A percentile compares a stretch with the other conserved stretches of the same genome.
Evolutionary conservation across 768 basidiomycete genomes (phyloP).

Genomic region (Mycena albidolilacea): DNA sequence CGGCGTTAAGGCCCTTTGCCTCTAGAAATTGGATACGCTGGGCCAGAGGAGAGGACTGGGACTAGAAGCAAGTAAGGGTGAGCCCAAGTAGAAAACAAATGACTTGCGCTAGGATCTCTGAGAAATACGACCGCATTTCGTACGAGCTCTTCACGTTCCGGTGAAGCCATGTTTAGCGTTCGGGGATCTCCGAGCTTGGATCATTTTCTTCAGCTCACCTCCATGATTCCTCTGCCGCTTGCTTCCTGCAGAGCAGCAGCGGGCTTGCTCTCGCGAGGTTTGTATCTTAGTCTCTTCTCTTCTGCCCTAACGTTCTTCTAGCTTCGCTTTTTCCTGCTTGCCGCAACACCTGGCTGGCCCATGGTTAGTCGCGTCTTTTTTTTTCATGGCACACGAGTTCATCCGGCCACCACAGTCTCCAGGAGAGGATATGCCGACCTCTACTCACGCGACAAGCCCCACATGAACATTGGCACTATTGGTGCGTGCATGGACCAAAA

Average conservation of each 20-base stretch:
- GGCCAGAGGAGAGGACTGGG: slow-evolving; percentile 82
- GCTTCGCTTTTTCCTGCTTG: slow-evolving; percentile 55
- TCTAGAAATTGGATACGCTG: slow-evolving; percentile 96
- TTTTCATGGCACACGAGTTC: slow-evolving; percentile 10
- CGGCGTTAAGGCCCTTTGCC: slow-evolving; percentile 87
- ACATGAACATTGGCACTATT: slow-evolving; percentile 97
- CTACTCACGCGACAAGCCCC: slow-evolving; percentile 85
- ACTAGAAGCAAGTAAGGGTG: slow-evolving; percentile 57
- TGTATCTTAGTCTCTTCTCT: slow-evolving; percentile 21
- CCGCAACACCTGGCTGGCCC: slow-evolving; percentile 50
- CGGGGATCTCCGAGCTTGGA: slow-evolving; percentile 43
- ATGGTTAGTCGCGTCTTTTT: slow-evolving; percentile 34
- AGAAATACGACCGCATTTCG: slow-evolving; percentile 90
- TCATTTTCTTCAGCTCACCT: slow-evolving; percentile 36
- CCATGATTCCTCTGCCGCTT: slow-evolving; percentile 63
- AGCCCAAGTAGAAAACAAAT: not conserved
- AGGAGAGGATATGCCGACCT: slow-evolving; percentile 85
- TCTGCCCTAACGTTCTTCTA: slow-evolving; percentile 37
- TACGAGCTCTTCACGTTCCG: slow-evolving; percentile 79
- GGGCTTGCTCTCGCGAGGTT: slow-evolving; percentile 63
- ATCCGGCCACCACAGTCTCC: slow-evolving; percentile 52
- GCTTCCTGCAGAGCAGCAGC: slow-evolving; percentile 65
- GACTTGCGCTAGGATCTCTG: slow-evolving; percentile 80
- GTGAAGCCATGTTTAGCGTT: slow-evolving; percentile 57
- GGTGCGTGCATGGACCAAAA: slow-evolving; percentile 61